phyloP scores from a whole-genome alignment of 352 stramenopile species.

The Chrysophaeum taylorii region DNA sequence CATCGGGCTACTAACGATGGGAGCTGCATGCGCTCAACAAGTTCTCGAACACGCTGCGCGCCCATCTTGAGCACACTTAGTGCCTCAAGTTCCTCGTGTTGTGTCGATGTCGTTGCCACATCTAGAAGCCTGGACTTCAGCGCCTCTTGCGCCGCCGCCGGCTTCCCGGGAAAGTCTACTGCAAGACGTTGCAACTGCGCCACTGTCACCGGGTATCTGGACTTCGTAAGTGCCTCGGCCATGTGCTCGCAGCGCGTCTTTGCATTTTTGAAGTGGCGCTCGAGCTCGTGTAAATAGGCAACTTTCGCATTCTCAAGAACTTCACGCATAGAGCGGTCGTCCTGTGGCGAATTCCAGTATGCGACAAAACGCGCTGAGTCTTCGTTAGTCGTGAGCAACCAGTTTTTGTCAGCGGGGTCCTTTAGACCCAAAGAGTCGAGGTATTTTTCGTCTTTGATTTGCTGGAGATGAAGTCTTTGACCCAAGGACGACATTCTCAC shows the following conservation, averaged over 20 bases:
- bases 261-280: background rate
- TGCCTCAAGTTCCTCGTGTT: background rate
- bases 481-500: too few relatives aligned
- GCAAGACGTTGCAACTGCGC: background rate
- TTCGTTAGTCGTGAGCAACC: background rate
- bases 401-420: background rate
- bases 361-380: background rate
- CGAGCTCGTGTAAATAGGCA: background rate
- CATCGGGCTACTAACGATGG: too few relatives aligned
- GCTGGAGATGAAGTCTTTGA: too few relatives aligned
- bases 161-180: background rate
- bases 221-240: background rate
- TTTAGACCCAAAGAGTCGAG: background rate
- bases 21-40: background rate
- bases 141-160: conserved; percentile 7
- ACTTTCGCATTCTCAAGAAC: background rate
- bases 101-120: background rate
- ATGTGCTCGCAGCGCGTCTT: background rate
- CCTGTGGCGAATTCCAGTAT: background rate
- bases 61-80: background rate
- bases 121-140: background rate
- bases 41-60: background rate
- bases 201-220: background rate
- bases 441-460: too few relatives aligned
- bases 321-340: background rate